Base-by-base conservation (phyloP, 1,284 basidiomycete species). In the Apiotrichum porosum region DNA sequence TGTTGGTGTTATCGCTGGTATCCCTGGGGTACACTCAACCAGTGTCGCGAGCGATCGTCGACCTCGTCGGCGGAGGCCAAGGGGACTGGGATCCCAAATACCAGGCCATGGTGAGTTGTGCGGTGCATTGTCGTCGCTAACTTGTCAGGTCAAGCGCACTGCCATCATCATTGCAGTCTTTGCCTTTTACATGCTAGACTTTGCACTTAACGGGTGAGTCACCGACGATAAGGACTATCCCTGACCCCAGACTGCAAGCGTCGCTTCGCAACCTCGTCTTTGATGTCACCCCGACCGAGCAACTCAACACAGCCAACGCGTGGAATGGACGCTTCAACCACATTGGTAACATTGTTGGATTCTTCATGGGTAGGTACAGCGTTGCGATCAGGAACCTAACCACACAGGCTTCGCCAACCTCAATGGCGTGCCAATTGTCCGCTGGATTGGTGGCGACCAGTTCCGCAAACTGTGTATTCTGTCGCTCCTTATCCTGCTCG, bases 301-400 rank as follows among this genome's bases (percentile, higher is more conserved):
- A 97, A 71, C 81, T 97, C 30, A 91, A 85, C 56, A 79, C 83
- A 14, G 92, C 87, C 6, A 98, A 97, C 74, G 94, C 94, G n/a
- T 98, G 94, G 93, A 91, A 97, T 61, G 89, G 92, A 15, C 79
- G 90, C 49, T 93, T 95, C 86, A 85, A 83, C 39, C 90, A 95
- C 66, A 83, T 89, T n/a, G 92, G 90, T 21, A 95, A 92, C 65
- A 93, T 95, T 45, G 73, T 93, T 57, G 92, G 93, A 2, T 95
- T 85, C 71, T 87, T 86, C 2, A 85, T 92, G 63, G 90, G 35
- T 23, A 15, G 15, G 35, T 13, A 22, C 9, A 3, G 5, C 18
- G 9, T 14, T 2, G n/a, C n/a, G n/a, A n/a, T n/a, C n/a, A n/a
- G n/a, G n/a, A 6, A n/a, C 15, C 19, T 34, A 18, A 34, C 33